Evolutionary conservation across 768 basidiomycete genomes (phyloP), one percentile per base, ranked within the genome.

Genomic region (Suillus brevipes): DNA sequence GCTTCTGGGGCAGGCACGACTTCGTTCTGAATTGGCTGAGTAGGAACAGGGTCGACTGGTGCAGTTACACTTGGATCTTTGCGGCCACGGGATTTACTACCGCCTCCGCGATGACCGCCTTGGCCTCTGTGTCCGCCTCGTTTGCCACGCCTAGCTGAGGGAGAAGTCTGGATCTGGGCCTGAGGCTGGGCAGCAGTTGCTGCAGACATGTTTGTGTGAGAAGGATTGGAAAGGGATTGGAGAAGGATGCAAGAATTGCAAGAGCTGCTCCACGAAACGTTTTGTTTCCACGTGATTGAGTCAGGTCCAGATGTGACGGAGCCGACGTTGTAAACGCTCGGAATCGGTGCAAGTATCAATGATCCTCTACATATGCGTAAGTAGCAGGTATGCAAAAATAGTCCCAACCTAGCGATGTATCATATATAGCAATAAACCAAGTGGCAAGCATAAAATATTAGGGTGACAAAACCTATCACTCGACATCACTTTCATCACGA

Each of bases 401-500:
- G 58, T 59, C 40, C 18, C 18, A 31, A 13, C 25, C 8, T 57
- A 25, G 56, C 34, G 13, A n/a, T 36, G 12, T 7, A 55, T 55
- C 53, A 55, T 55, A 55, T 31, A 55, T 20, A 55, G 40, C 14
- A 59, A 20, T 59, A 16, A 31, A 50, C 13, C 14, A 42, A 59
- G 34, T 36, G 8, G 2, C 25, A 20, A 40, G 9, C 25, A 28
- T 28, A 20, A n/a, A n/a, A n/a, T n/a, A n/a, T n/a, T n/a, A n/a
- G n/a, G n/a, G 28, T 36, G 31, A 34, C 20, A 2, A 55, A 34
- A 38, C 25, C 18, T 25, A 42, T 67, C 57, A 74, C 38, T 75
- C 73, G 3, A 75, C 72, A 31, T 63, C 74, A 20, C 67, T 71
- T 40, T 71, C 71, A n/a, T 70, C 16, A 34, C 43, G 10, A 52